phyloP scores from a whole-genome alignment of 257 asterid genomes.

The Penstemon newberryi region DNA sequence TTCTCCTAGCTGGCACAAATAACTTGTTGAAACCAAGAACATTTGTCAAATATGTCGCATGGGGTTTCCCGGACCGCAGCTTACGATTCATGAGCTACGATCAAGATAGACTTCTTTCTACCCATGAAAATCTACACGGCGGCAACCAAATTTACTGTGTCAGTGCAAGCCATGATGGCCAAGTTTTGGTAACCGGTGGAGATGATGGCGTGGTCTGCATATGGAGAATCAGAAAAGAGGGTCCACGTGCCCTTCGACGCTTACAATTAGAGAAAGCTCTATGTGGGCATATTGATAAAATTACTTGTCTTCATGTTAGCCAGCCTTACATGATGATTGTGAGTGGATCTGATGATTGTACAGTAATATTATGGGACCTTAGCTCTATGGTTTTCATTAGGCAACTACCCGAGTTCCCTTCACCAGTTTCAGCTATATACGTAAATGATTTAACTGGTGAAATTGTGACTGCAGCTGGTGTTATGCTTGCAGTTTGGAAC shows the following conservation, averaged over 20 bases:
- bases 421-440: constrained; percentile 83
- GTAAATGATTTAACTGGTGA: constrained; percentile 90
- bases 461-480: constrained; percentile 89
- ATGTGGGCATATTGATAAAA: constrained; percentile 81
- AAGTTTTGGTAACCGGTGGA: constrained; percentile 80
- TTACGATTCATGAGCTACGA: constrained; percentile 80
- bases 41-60: constrained; percentile 69
- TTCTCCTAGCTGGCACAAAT: constrained; percentile 74
- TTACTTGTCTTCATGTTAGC: constrained; percentile 82
- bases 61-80: constrained; percentile 99
- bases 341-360: constrained; percentile 93
- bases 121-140: constrained; percentile 97
- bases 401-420: constrained; percentile 90
- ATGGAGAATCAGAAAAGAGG: constrained; percentile 82
- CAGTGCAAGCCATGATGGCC: constrained; percentile 92
- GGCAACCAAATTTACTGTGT: constrained; percentile 93
- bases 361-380: constrained; percentile 90
- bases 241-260: constrained; percentile 68
- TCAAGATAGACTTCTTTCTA: constrained; percentile 88
- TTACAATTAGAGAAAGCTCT: constrained; percentile 77
- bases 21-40: constrained; percentile 82
- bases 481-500: constrained; percentile 93
- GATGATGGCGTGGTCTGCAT: constrained; percentile 84
- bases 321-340: constrained; percentile 99
- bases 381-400: constrained; percentile 81